These are phyloP conservation scores for Sugiyamaella sp. DNA, from an alignment of 1,139 yeast species.

Conservation along the genomic window DNA sequence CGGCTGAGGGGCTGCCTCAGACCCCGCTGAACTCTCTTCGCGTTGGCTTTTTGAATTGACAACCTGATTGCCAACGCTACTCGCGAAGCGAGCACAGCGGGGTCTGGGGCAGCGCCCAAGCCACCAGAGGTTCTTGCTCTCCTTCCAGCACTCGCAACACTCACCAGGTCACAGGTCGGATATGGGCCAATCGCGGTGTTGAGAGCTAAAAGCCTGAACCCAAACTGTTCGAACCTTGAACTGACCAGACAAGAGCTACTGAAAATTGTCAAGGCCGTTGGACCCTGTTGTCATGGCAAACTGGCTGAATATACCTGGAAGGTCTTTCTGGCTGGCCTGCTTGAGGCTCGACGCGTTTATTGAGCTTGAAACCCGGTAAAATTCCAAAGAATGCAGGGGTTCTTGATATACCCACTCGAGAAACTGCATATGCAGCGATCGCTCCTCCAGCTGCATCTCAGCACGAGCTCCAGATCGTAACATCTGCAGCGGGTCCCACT, in stretches of 20 bases:
- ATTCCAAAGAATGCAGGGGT: conserved; percentile 12
- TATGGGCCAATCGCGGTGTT: background rate
- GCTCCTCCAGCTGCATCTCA: background rate
- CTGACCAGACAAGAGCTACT: background rate
- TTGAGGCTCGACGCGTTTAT: background rate
- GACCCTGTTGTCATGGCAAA: conserved; percentile 15
- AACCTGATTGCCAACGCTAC: too few relatives aligned
- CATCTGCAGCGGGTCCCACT: conserved; percentile 1
- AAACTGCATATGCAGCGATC: background rate
- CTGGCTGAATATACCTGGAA: background rate
- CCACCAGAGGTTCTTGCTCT: too few relatives aligned
- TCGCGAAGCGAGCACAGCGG: too few relatives aligned
- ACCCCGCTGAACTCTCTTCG: background rate
- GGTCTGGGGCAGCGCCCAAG: too few relatives aligned
- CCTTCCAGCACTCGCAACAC: background rate
- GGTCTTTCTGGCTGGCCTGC: background rate
- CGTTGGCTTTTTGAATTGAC: too few relatives aligned
- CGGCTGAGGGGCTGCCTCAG: background rate
- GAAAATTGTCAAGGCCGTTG: background rate
- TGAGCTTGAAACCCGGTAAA: background rate
- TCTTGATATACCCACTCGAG: background rate
- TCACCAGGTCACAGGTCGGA: background rate
- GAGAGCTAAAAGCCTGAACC: too few relatives aligned
- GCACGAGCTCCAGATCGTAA: background rate
- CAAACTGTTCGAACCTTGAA: conserved; percentile 4